Base-by-base conservation (phyloP, 305 asterid genomes). In the Solanum hybrid region DNA sequence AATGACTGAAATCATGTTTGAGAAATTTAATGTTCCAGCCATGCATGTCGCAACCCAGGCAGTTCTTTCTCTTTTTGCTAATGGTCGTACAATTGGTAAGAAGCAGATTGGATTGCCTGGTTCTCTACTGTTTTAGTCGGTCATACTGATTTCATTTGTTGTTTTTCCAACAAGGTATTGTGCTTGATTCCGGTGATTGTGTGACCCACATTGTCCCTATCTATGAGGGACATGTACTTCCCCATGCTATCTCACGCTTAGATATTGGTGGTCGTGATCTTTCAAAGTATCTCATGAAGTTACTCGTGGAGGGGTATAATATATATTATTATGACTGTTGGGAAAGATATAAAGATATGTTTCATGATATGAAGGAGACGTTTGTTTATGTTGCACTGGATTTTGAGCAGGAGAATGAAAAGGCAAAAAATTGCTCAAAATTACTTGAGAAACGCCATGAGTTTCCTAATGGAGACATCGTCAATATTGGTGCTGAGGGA, bases 1-100 rank as follows among this genome's bases (percentile, higher is more conserved):
- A 35, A 92, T 88, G 92, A 91, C 93, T 39, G 74, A 91, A 90
- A 91, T 92, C 46, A 92, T 92, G 92, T 92, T 91, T 37, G 92
- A 92, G 35, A 92, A 90, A 12, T 92, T 92, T 86, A 86, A 91
- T 90, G 91, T 91, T 24, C 92, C 94, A 2, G 91, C 93, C 86
- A 92, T 92, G 93, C 89, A 91, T 37, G 93, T 91, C 3, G 92
- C 94, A 18, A 92, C 73, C 20, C 93, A 92, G 86, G 94, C 94
- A 2, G 93, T 92, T 74, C 74, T 64, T 64, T 57, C 69, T 57
- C 69, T 57, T 18, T 57, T 3, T 16, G 69, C 69, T 57, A 57
- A 57, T 57, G 69, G 69, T 57, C 24, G 69, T 57, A 57, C 69
- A 57, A 57, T 10, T 57, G 69, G 69, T 57, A 57, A 57, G 22